Evolutionary conservation across 2,329 filamentous ascomycete genomes (phyloP).

Genomic region (Anthostomella pinea): DNA sequence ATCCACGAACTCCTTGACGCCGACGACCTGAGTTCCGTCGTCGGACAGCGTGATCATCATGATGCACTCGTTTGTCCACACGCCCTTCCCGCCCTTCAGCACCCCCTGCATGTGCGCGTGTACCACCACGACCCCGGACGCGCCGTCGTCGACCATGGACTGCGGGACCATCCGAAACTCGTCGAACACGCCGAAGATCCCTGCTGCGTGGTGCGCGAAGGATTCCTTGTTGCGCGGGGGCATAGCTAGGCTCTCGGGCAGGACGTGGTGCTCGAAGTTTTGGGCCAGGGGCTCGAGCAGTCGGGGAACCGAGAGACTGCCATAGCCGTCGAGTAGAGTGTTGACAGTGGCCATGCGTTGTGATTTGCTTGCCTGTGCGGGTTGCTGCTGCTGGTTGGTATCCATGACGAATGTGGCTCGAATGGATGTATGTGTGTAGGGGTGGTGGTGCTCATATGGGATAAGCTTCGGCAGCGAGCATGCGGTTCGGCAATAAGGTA

Average conservation of each 20-base stretch:
- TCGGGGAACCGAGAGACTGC: slow-evolving; percentile 36
- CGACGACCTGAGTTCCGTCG: slow-evolving; percentile 24
- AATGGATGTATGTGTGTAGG: too few species aligned
- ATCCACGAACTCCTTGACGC: slow-evolving; percentile 40
- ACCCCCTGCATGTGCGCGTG: slow-evolving; percentile 35
- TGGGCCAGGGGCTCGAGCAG: slow-evolving; percentile 34
- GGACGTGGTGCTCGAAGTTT: slow-evolving; percentile 38
- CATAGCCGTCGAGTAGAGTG: slow-evolving; percentile 35
- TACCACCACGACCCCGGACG: slow-evolving; percentile 35
- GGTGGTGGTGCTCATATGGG: too few species aligned
- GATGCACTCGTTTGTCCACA: slow-evolving; percentile 34
- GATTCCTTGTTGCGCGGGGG: slow-evolving; percentile 32
- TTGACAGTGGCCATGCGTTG: slow-evolving; percentile 12
- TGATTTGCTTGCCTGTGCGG: too few species aligned
- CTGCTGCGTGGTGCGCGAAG: slow-evolving; percentile 38
- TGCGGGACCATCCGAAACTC: slow-evolving; percentile 39
- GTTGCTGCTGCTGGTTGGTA: neutral
- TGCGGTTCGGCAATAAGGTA: too few species aligned
- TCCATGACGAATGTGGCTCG: slow-evolving; percentile 3
- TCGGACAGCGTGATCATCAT: slow-evolving; percentile 31
- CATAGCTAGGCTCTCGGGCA: slow-evolving; percentile 39
- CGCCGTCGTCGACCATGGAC: slow-evolving; percentile 31
- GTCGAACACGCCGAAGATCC: slow-evolving; percentile 41
- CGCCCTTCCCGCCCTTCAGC: slow-evolving; percentile 18
- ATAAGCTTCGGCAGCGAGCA: too few species aligned